Percentiles rank a stretch among this genome's conserved stretches.
Conservation (phyloP, 164 flowering plant genomes). For the Protea cynaroides region DNA sequence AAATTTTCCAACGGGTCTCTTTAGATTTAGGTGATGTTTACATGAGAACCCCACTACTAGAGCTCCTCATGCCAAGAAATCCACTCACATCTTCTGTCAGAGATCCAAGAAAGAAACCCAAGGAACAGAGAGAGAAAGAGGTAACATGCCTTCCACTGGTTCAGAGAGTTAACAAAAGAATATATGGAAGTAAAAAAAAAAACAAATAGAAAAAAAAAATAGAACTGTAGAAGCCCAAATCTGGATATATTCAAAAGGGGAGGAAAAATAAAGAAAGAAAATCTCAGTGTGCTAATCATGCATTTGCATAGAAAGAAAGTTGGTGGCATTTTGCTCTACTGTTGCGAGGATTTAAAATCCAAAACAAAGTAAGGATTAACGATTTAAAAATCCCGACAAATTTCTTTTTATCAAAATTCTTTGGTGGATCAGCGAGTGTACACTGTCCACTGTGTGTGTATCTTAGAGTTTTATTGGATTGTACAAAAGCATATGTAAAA, state of each 20-base stretch:
- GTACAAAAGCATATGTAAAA: slow-evolving; percentile 1
- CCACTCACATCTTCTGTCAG: slow-evolving; percentile 32
- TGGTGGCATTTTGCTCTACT: neutral
- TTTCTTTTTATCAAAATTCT: too few species aligned
- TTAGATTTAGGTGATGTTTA: slow-evolving; percentile 15
- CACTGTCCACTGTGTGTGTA: neutral
- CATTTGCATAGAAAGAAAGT: slow-evolving; percentile 10
- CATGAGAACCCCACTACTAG: slow-evolving; percentile 21
- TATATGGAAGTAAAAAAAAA: slow-evolving; percentile 13
- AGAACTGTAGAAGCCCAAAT: slow-evolving; percentile 7
- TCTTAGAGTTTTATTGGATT: slow-evolving; percentile 5
- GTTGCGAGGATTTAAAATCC: neutral
- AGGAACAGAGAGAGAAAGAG: slow-evolving; percentile 18
- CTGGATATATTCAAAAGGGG: slow-evolving; percentile 16
- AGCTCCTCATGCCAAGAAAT: slow-evolving; percentile 25
- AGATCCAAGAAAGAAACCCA: slow-evolving; percentile 19
- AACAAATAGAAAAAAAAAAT: neutral
- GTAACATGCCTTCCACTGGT: slow-evolving; percentile 54
- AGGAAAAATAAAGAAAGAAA: slow-evolving; percentile 11
- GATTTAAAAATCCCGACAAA: neutral
- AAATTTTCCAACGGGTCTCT: slow-evolving; percentile 13
- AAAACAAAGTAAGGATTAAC: neutral
- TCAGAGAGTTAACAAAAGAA: slow-evolving; percentile 31
- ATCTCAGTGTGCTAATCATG: slow-evolving; percentile 19
- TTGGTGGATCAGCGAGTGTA: neutral